Conservation (phyloP, 2,329 filamentous ascomycete species). For the Xylariales sp. region DNA sequence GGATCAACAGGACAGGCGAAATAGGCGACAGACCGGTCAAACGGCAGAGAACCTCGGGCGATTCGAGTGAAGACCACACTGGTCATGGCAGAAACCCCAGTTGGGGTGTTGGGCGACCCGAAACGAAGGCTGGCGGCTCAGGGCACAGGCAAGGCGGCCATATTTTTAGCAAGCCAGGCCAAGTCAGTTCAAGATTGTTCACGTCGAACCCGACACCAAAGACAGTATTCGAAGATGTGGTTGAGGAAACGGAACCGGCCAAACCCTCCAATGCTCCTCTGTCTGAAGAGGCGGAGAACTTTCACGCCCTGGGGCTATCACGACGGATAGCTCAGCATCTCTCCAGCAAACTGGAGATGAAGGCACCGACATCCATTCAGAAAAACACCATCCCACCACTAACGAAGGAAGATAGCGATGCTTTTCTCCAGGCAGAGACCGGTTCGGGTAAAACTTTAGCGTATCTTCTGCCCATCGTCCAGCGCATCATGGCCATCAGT, state of each 20-base stretch:
- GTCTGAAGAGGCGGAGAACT: constrained; percentile 76
- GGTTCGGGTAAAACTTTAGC: constrained; percentile 96
- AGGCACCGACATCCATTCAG: constrained; percentile 91
- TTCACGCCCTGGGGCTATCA: constrained; percentile 80
- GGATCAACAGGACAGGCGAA: constrained; percentile 11
- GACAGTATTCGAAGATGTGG: constrained; percentile 51
- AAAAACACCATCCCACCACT: constrained; percentile 82
- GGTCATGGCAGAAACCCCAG: constrained; percentile 7
- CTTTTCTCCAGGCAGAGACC: constrained; percentile 94
- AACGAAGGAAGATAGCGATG: constrained; percentile 76
- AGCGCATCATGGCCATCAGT: constrained; percentile 78
- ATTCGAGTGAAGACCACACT: not conserved
- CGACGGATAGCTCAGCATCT: constrained; percentile 77
- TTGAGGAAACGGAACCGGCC: constrained; percentile 47
- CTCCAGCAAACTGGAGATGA: constrained; percentile 78
- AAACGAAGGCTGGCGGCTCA: constrained; percentile 18
- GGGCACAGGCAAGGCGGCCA: constrained; percentile 15
- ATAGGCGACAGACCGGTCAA: constrained; percentile 33
- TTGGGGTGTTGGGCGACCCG: constrained; percentile 8
- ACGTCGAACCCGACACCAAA: constrained; percentile 78
- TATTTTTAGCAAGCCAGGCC: constrained; percentile 18
- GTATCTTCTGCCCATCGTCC: constrained; percentile 90
- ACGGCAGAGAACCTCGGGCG: constrained; percentile 36
- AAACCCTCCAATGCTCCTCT: constrained; percentile 90
- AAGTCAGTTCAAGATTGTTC: constrained; percentile 84